Base-by-base conservation (phyloP, 441 rosid species). In the Biscutella auriculata region DNA sequence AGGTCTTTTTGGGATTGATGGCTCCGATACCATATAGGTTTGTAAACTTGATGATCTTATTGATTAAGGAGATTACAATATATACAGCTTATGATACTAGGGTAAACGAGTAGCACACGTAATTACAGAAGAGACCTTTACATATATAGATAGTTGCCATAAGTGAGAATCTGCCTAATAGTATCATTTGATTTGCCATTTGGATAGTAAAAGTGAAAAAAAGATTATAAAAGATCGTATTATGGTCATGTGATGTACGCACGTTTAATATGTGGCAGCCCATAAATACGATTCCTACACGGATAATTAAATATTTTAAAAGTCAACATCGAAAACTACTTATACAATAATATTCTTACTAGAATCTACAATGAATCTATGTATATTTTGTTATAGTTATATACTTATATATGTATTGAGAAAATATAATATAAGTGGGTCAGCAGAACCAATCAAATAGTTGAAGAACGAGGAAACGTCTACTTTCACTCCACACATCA, bases 401-500 rank as follows among this genome's bases (percentile, higher is more conserved):
- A 13, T 39, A 49, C 8, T 10, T 17, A 29, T 9, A 55, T 40
- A 14, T 46, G 15, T n/a, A n/a, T n/a, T 29, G 42, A 5, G 13
- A 46, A 57, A 49, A 21, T 8, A 65, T 17, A 47, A 65, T 8
- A 48, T 19, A 48, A 40, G 57, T 65, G 69, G 63, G 57, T 48
- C 69, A 64, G 63, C 57, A 64, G 69, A 64, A 64, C 54, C 50
- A 65, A 47, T 9, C 51, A 65, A 57, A 65, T 47, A 32, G 37
- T 50, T 57, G 53, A 49, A 45, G 64, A 65, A 57, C 69, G 69
- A 57, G 64, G 69, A 65, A 65, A 49, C 53, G 64, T 65, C 63
- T 49, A 57, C 70, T 57, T 57, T 49, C 46, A 49, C 59, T 65
- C 64, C 46, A 41, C 30, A 48, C 40, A 65, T 57, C 57, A n/a